Evolutionary conservation across 106 monocot species (phyloP).

Genomic region (Allium sativum): DNA sequence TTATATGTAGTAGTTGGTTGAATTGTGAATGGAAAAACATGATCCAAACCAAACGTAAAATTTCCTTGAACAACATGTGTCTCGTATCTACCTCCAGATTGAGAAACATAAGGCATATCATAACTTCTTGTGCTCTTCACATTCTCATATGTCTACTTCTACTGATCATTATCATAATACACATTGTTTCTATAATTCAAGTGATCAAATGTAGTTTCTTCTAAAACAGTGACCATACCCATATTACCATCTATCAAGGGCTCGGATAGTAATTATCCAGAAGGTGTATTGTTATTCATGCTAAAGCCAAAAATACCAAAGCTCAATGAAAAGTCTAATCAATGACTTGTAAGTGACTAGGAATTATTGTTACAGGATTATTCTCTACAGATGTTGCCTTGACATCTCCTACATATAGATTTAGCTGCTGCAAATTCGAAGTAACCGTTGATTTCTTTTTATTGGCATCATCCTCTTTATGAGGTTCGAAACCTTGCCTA

Average conservation of each 20-base stretch:
- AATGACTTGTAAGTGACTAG: slow-evolving; percentile 67
- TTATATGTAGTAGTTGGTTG: slow-evolving; percentile 40
- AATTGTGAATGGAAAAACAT: slow-evolving; percentile 38
- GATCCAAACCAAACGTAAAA: slow-evolving; percentile 46
- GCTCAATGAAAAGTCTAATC: slow-evolving; percentile 73
- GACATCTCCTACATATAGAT: slow-evolving; percentile 40
- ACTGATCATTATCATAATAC: slow-evolving; percentile 43
- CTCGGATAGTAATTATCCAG: slow-evolving; percentile 46
- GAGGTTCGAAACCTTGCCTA: slow-evolving; percentile 38
- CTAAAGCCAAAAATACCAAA: slow-evolving; percentile 91
- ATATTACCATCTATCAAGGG: slow-evolving; percentile 14
- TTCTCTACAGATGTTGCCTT: slow-evolving; percentile 27
- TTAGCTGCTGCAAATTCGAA: slow-evolving; percentile 50
- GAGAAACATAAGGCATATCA: slow-evolving; percentile 50
- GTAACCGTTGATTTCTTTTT: slow-evolving; percentile 40
- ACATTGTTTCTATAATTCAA: slow-evolving; percentile 65
- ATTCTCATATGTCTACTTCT: slow-evolving; percentile 39
- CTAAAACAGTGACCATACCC: slow-evolving; percentile 30
- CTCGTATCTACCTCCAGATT: slow-evolving; percentile 38
- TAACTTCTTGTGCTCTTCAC: slow-evolving; percentile 22
- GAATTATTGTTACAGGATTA: slow-evolving; percentile 77
- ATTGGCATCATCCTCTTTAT: slow-evolving; percentile 50
- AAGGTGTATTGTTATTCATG: slow-evolving; percentile 24
- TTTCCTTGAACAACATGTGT: slow-evolving; percentile 37
- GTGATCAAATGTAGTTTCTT: slow-evolving; percentile 32